Evolutionary conservation across 2,329 filamentous ascomycete species (phyloP).

Genomic region (Pseudocercospora cruenta): DNA sequence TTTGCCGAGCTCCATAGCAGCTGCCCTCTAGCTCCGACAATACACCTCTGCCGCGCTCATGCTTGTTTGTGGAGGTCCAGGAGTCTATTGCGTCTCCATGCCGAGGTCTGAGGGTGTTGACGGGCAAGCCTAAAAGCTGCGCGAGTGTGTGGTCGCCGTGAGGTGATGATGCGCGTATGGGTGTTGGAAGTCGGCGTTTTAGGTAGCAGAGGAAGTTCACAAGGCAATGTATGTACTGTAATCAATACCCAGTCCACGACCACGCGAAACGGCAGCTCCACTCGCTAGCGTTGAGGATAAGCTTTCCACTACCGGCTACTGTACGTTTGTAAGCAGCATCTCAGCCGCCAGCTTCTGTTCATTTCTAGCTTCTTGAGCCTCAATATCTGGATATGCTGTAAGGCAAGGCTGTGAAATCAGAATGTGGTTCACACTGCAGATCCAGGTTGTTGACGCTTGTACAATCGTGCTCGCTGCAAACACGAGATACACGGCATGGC

Average conservation of each 20-base stretch:
- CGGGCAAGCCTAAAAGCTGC: not conserved
- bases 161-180: not conserved
- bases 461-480: too few relatives aligned
- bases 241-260: not conserved
- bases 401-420: too few relatives aligned
- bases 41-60: conserved; percentile 6
- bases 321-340: not conserved
- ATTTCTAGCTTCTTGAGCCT: not conserved
- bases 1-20: conserved; percentile 14
- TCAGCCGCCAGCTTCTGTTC: not conserved
- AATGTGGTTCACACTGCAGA: not conserved
- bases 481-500: not conserved
- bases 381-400: too few relatives aligned
- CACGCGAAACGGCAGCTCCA: not conserved
- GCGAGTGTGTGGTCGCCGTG: not conserved
- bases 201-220: not conserved
- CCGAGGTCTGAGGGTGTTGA: not conserved
- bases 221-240: not conserved
- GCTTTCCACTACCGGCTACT: not conserved
- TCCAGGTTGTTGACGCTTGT: not conserved
- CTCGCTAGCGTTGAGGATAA: not conserved
- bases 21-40: not conserved
- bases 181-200: not conserved
- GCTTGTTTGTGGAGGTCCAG: not conserved
- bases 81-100: not conserved